Evolutionary conservation across 441 rosid species (phyloP).

Genomic region (Erysimum cheiri): DNA sequence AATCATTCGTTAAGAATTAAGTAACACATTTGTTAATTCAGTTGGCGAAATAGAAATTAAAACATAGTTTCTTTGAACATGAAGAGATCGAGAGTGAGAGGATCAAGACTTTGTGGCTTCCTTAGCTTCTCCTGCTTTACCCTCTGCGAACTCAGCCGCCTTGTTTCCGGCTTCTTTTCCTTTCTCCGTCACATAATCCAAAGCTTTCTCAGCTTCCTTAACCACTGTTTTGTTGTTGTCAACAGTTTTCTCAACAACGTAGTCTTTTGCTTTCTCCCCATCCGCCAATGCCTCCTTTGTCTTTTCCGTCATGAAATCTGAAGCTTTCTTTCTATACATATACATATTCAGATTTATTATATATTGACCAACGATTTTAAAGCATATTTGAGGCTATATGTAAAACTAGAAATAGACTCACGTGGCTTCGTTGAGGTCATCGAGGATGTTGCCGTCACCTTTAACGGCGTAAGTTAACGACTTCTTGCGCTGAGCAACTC

Average conservation of each 20-base stretch:
- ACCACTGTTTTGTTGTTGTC: conserved; percentile 28
- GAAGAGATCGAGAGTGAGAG: no score
- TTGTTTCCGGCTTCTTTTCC: conserved; percentile 48
- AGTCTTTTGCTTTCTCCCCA: conserved; percentile 40
- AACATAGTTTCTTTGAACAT: no score
- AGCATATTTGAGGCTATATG: not conserved
- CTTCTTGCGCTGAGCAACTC: conserved; percentile 41
- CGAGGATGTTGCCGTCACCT: conserved; percentile 38
- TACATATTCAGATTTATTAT: conserved; percentile 5
- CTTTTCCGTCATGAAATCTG: conserved; percentile 42
- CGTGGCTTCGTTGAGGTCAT: conserved; percentile 38
- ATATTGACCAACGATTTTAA: not conserved
- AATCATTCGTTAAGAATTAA: no score
- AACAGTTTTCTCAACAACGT: conserved; percentile 32
- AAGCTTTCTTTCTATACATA: conserved; percentile 34
- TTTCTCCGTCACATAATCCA: conserved; percentile 47
- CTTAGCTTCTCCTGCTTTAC: conserved; percentile 40
- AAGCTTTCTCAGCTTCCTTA: conserved; percentile 42
- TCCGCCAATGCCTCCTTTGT: conserved; percentile 38
- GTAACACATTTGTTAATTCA: not conserved
- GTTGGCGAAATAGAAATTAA: not conserved
- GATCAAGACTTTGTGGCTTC: conserved; percentile 20
- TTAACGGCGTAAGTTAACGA: conserved; percentile 37
- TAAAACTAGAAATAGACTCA: conserved; percentile 21
- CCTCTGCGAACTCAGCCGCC: conserved; percentile 35